Conservation (phyloP, 371 early-diverging fungal genomes). For the Apophysomyces trapeziformis region DNA sequence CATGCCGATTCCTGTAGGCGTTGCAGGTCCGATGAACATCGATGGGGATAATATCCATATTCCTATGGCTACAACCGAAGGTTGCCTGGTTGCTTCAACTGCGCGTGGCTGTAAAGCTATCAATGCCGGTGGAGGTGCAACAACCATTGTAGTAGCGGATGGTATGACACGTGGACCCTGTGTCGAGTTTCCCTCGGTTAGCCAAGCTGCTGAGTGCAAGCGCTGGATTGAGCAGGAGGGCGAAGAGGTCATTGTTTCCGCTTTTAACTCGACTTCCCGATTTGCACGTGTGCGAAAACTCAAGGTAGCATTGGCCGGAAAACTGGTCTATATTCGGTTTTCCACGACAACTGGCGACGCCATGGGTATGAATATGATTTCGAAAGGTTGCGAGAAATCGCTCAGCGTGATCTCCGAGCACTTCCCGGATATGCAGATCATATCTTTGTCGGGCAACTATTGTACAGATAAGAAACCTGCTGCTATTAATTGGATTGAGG, state of each 20-base stretch:
- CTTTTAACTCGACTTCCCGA: constrained; percentile 90
- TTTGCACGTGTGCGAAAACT: constrained; percentile 84
- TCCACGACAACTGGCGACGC: constrained; percentile 95
- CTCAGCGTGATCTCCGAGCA: constrained; percentile 61
- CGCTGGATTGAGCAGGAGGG: constrained; percentile 81
- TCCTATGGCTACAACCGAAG: constrained; percentile 98
- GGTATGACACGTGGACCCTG: constrained; percentile 96
- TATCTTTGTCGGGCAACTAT: constrained; percentile 91
- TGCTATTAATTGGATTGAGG: constrained; percentile 96
- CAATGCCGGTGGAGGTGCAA: constrained; percentile 86
- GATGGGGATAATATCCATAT: constrained; percentile 82
- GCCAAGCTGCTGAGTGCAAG: constrained; percentile 73
- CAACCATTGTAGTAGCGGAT: constrained; percentile 81
- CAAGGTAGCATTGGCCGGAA: constrained; percentile 88
- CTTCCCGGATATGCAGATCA: constrained; percentile 78
- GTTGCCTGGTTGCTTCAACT: constrained; percentile 91
- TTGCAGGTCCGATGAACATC: constrained; percentile 84
- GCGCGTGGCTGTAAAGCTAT: constrained; percentile 96
- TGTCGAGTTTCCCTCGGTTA: constrained; percentile 78
- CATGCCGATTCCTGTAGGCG: constrained; percentile 92
- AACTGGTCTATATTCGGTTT: constrained; percentile 84
- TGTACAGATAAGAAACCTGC: constrained; percentile 98
- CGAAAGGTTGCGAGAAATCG: constrained; percentile 90
- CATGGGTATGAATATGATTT: constrained; percentile 99
- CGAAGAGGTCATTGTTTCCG: constrained; percentile 62